These are phyloP conservation scores for Malassezia yamatoensis DNA, from an alignment of 1,284 basidiomycete species.

Conservation along the genomic window DNA sequence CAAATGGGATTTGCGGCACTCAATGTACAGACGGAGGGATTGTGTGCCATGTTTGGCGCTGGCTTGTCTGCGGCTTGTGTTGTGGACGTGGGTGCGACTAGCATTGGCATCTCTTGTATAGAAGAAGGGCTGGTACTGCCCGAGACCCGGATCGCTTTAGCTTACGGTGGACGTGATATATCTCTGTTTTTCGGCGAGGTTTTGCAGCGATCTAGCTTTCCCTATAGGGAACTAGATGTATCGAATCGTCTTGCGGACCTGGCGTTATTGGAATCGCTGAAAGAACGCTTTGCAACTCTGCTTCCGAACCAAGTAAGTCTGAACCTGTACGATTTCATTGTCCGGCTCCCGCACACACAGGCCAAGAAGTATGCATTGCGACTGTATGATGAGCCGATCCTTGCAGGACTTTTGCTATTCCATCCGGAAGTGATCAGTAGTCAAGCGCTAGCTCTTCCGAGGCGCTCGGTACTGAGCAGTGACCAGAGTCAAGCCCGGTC, in stretches of 20 bases:
- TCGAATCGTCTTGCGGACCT: constrained; percentile 28
- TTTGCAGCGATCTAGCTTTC: constrained; percentile 71
- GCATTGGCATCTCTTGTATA: constrained; percentile 79
- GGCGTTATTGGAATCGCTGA: constrained; percentile 37
- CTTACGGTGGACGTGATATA: constrained; percentile 86
- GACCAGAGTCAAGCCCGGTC: not conserved
- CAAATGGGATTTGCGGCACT: constrained; percentile 57
- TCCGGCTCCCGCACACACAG: constrained; percentile 61
- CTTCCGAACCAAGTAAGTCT: constrained; percentile 42
- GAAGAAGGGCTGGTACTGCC: constrained; percentile 83
- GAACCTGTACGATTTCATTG: constrained; percentile 62
- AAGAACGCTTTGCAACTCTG: constrained; percentile 39
- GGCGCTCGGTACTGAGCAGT: not conserved
- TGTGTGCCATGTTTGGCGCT: constrained; percentile 87
- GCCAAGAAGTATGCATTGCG: constrained; percentile 81
- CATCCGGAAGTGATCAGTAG: constrained; percentile 85
- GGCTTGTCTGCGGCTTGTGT: constrained; percentile 90
- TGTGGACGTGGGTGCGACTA: constrained; percentile 79
- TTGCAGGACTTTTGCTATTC: constrained; percentile 85
- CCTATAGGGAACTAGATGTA: constrained; percentile 67
- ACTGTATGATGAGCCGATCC: constrained; percentile 88
- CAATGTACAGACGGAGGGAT: constrained; percentile 54
- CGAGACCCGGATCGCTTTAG: constrained; percentile 76
- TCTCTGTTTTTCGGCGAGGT: constrained; percentile 76
- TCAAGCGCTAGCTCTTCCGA: constrained; percentile 1